A percentile compares a stretch with the other conserved stretches of the same genome.
Evolutionary conservation across 257 asterid species (phyloP).

Genomic region (Forsythia viridissima): DNA sequence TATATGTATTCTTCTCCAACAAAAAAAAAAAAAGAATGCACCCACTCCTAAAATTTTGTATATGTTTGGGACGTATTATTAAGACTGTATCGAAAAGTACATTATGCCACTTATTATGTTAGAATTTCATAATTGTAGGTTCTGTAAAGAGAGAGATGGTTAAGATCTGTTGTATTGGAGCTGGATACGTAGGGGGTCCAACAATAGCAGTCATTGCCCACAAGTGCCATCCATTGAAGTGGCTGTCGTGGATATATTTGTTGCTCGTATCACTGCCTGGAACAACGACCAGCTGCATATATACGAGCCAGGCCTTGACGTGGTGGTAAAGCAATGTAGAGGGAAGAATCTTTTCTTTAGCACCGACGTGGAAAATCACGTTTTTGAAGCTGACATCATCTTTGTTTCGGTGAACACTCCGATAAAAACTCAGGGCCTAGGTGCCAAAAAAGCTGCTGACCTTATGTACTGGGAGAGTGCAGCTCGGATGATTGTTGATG

Average conservation of each 20-base stretch:
- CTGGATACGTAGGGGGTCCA: constrained; percentile 57
- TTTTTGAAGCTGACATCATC: constrained; percentile 55
- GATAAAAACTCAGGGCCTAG: constrained; percentile 60
- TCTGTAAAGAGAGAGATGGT: constrained; percentile 25
- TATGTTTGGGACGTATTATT: no score
- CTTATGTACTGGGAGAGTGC: constrained; percentile 70
- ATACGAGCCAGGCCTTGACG: constrained; percentile 69
- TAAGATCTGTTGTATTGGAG: constrained; percentile 55
- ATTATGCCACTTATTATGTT: not conserved
- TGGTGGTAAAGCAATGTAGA: constrained; percentile 61
- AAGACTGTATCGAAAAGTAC: no score
- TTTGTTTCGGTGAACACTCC: constrained; percentile 68
- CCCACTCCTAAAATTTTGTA: no score
- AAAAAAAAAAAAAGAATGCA: no score
- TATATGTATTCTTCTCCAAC: no score
- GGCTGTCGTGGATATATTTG: constrained; percentile 50
- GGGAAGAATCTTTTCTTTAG: constrained; percentile 65
- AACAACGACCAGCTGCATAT: constrained; percentile 63
- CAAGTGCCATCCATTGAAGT: constrained; percentile 50
- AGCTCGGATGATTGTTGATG: constrained; percentile 67
- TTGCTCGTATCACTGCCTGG: constrained; percentile 49
- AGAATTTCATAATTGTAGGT: not conserved
- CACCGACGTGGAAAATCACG: constrained; percentile 54
- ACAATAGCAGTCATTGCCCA: constrained; percentile 56
- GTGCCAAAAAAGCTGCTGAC: constrained; percentile 69